Percentiles rank a stretch among this genome's conserved stretches.
phyloP scores from a whole-genome alignment of 2,329 filamentous ascomycete species.

The Fusarium cicatricum region DNA sequence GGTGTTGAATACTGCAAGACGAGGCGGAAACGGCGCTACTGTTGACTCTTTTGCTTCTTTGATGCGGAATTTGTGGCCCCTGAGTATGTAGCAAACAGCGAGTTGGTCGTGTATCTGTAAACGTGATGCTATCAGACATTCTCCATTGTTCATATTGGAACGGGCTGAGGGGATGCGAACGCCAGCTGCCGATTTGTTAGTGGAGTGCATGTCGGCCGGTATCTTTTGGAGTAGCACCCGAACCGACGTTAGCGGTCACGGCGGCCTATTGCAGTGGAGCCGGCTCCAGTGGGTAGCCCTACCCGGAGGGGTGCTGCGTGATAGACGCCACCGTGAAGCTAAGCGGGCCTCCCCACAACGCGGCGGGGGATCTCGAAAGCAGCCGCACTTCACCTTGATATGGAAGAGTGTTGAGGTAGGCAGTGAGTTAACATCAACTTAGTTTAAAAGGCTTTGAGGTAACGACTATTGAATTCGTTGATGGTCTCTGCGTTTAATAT shows the following conservation, averaged over 20 bases:
- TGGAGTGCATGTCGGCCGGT: background rate
- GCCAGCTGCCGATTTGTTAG: background rate
- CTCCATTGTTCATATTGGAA: too few species aligned
- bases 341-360: conserved; percentile 33
- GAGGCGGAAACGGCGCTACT: background rate
- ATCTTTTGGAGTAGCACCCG: too few species aligned
- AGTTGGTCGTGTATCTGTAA: conserved; percentile 12
- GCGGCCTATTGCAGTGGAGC: conserved; percentile 21
- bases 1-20: background rate
- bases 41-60: conserved; percentile 1
- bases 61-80: background rate
- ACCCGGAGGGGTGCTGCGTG: conserved; percentile 12
- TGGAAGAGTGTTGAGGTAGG: background rate
- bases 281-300: conserved; percentile 11
- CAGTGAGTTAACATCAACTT: too few species aligned
- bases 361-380: conserved; percentile 16
- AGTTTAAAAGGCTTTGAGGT: too few species aligned
- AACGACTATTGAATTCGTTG: too few species aligned
- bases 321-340: conserved; percentile 23
- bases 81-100: conserved; percentile 2
- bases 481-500: too few species aligned
- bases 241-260: conserved; percentile 1
- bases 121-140: too few species aligned
- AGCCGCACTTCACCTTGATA: conserved; percentile 20
- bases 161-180: background rate